Evolutionary conservation across 108 stramenopile species (phyloP), one percentile per base, ranked within the genome.

Genomic region (Licmophora abbreviata): DNA sequence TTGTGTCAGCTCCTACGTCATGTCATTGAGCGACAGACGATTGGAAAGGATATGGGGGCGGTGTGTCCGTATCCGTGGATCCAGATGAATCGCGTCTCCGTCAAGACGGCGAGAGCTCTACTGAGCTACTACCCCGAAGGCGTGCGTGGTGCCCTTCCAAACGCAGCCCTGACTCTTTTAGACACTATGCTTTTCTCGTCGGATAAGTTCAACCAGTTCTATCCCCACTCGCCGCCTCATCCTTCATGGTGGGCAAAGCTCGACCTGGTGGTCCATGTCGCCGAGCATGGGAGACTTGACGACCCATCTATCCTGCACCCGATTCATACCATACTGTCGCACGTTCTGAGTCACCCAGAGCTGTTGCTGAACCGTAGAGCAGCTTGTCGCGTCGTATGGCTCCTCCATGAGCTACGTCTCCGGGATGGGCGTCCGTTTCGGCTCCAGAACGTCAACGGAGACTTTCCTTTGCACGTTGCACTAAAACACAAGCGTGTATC

Each of bases 11-110:
- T 64, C 50, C 23, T 51, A 12, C 21, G 28, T 9, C 45, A 58
- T 36, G 30, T 26, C 11, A 10, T 43, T 23, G 14, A 29, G 18
- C 38, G 20, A 20, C 2, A 40, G 38, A 15, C 15, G 20, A n/a
- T n/a, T n/a, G n/a, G n/a, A n/a, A n/a, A n/a, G n/a, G n/a, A n/a
- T n/a, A 1, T 33, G 22, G 52, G 40, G 17, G 24, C 14, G 11
- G 33, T 35, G 12, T 64, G 64, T 20, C 64, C 64, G 14, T 64
- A 57, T 29, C 64, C 64, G 12, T 64, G 55, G 55, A 28, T 64
- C 24, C 11, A 57, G 4, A 57, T 54, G 15, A 50, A 56, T 21
- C 20, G 18, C 12, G 24, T 57, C 7, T 31, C 56, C 3, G 40
- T 43, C 6, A 38, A 49, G 11, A 34, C 28, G 9, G 55, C 49